Base-by-base conservation (phyloP, 495 filamentous ascomycete genomes). In the Xylona heveae region DNA sequence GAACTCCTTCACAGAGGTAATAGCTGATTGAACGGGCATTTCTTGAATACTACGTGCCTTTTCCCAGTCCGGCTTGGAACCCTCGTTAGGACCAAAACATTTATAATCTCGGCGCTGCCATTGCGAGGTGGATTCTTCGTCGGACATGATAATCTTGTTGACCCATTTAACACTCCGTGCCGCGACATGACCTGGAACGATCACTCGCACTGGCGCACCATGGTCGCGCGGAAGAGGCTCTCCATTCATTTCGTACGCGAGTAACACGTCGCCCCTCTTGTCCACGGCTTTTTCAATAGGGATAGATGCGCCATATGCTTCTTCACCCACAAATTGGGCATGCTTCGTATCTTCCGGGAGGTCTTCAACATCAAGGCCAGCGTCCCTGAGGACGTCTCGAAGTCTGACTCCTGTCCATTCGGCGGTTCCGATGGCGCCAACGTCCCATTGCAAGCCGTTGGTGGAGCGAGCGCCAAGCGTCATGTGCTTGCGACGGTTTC, bases 241-340 rank as follows among this genome's bases (percentile, higher is more conserved):
- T 19, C 64, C 71, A 31, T 79, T 78, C 71, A 75, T 74, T 39
- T 74, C 71, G 64, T 64, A 77, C 0, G 66, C 69, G 3, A 77
- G 58, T 34, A 78, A 54, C 16, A 76, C 72, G 38, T 79, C 71
- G 41, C 74, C 56, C 7, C 51, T 47, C 40, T 65, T 68, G n/a
- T n/a, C n/a, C n/a, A n/a, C n/a, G 20, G 74, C 69, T 47, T 76
- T 76, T 9, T 62, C 59, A 54, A 59, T 71, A 0, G 71, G 73
- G 1, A 74, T 62, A 24, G 56, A 63, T 21, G 76, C 66, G 25
- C 59, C 52, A 40, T 75, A 78, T 62, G 71, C 72, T 19, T 78
- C 73, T 0, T 59, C 68, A 1, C 73, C 73, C 24, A 61, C 65
- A 16, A 78, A 49, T 41, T 78, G 70, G 7, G 76, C 44, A 35